Base-by-base conservation (phyloP, 2,329 filamentous ascomycete species). In the Trichoderma endophyticum region DNA sequence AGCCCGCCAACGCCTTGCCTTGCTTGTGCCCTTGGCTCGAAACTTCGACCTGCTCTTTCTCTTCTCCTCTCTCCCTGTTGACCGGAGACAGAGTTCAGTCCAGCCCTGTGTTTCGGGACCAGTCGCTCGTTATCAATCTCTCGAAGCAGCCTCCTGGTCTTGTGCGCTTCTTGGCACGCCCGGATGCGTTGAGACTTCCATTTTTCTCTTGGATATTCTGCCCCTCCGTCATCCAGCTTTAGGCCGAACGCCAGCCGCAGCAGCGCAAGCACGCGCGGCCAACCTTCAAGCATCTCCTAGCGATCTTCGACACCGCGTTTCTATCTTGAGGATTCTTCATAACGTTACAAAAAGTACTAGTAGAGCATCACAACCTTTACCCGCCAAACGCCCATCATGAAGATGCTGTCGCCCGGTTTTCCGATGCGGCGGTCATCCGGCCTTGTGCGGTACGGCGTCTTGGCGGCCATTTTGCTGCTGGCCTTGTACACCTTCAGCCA, bases 361-460 rank as follows among this genome's bases (percentile, higher is more conserved):
- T 32, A 60, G 48, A 39, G 26, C 61, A 36, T 54, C 48, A 18
- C 62, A 21, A 30, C 26, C 18, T 65, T 21, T 26, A n/a, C 28
- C 36, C 7, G 34, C 70, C 57, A 30, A 36, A 71, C 48, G 61
- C 30, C 63, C 26, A 63, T 32, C 65, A 72, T 79, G 78, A 79
- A 77, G 73, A 75, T 84, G 79, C 78, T 82, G 72, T 80, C 82
- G 73, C 80, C 82, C 39, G 79, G 79, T 36, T 84, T 85, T 71
- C 82, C 82, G 54, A 81, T 82, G 71, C 81, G 83, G 72, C 82
- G 84, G 69, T 48, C 71, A 9, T 83, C 83, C 64, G 81, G 84
- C 75, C 78, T 85, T 70, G 72, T 84, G 30, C 83, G 83, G 70
- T 85, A 83, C 71, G 74, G 79, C 32, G 72, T 84, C 51, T 76